These are phyloP conservation scores for Bothia castanella DNA, from an alignment of 1,284 basidiomycete species.

Conservation along the genomic window DNA sequence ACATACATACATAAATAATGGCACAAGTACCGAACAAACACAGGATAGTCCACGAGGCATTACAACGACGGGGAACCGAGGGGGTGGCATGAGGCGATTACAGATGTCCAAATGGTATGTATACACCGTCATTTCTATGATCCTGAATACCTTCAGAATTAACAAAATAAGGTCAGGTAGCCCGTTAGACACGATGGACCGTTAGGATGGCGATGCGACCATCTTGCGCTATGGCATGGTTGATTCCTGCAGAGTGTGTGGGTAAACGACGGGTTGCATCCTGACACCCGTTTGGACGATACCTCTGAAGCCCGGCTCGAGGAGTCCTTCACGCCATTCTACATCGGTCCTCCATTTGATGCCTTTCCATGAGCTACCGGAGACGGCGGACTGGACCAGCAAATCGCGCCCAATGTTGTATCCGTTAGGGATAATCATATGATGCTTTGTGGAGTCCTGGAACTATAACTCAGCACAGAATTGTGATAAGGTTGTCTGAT, in stretches of 20 bases:
- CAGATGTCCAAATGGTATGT: slow-evolving; percentile 17
- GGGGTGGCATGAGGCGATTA: background rate
- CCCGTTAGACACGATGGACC: slow-evolving; percentile 43
- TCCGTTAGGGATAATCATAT: slow-evolving; percentile 69
- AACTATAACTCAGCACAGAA: background rate
- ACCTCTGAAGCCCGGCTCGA: slow-evolving; percentile 65
- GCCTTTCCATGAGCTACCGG: slow-evolving; percentile 57
- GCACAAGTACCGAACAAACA: no score
- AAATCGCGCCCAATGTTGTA: slow-evolving; percentile 76
- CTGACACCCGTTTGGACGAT: background rate
- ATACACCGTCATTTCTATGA: slow-evolving; percentile 14
- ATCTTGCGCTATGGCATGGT: slow-evolving; percentile 75
- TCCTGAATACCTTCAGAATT: background rate
- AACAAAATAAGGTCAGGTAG: background rate
- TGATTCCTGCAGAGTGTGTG: slow-evolving; percentile 50
- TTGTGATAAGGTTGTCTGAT: background rate
- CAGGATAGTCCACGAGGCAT: slow-evolving; percentile 11
- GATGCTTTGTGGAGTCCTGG: slow-evolving; percentile 60
- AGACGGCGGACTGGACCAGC: slow-evolving; percentile 61
- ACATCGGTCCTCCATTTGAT: slow-evolving; percentile 70
- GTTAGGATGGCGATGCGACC: slow-evolving; percentile 75
- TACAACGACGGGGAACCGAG: slow-evolving; percentile 11
- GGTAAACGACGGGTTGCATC: background rate
- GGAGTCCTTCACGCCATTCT: slow-evolving; percentile 64
- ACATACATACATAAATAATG: slow-evolving; percentile 10